Percentiles rank a stretch among this genome's conserved stretches.
Evolutionary conservation across 148 eudicot species (phyloP).

Genomic region (Rheum nobile): DNA sequence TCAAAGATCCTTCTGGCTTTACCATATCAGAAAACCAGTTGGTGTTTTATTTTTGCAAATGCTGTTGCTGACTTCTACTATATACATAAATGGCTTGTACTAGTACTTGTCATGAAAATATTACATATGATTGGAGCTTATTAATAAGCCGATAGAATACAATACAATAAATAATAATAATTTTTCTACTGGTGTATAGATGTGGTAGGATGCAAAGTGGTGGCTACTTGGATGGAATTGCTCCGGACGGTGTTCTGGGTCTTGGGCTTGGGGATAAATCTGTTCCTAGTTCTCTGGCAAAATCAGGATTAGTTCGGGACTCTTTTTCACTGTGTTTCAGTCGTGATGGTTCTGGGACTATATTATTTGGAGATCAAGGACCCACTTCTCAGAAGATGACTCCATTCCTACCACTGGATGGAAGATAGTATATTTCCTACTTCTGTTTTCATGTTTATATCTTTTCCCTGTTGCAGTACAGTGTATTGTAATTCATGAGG

Average conservation of each 20-base stretch:
- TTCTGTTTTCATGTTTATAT: neutral
- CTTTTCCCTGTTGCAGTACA: neutral
- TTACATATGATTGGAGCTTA: neutral
- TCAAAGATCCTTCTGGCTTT: neutral
- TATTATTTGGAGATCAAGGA: conserved; percentile 86
- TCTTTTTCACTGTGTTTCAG: conserved; percentile 84
- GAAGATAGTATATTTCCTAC: conserved; percentile 42
- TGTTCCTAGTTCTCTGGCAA: conserved; percentile 77
- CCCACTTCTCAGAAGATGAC: conserved; percentile 45
- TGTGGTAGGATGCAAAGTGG: conserved; percentile 96
- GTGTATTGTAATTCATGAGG: neutral
- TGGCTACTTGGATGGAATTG: conserved; percentile 71
- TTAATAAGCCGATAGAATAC: neutral
- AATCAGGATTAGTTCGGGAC: conserved; percentile 58
- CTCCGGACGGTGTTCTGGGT: conserved; percentile 97
- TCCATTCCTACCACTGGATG: conserved; percentile 52
- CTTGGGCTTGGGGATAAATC: conserved; percentile 77
- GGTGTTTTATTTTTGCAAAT: neutral
- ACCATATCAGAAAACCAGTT: neutral
- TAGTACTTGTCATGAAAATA: neutral
- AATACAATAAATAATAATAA: neutral
- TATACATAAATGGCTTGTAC: neutral
- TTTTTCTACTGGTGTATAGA: conserved; percentile 26
- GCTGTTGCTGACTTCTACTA: neutral
- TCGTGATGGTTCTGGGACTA: conserved; percentile 66